These are phyloP conservation scores for Thinopyrum elongatum DNA, from an alignment of 176 grass and related monocot species.

Conservation along the genomic window DNA sequence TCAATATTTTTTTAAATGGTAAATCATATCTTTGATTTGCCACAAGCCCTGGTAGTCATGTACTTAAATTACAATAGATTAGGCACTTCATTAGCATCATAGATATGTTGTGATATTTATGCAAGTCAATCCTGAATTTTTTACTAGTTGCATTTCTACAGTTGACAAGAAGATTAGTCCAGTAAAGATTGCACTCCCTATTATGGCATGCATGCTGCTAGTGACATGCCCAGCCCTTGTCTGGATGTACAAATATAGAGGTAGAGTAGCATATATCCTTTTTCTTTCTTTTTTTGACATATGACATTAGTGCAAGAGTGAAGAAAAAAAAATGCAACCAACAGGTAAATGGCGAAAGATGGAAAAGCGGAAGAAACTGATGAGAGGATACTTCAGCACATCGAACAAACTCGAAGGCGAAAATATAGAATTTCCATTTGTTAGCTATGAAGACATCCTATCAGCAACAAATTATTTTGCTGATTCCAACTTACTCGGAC, in stretches of 20 bases:
- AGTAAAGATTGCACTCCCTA: not conserved
- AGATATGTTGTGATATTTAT: not conserved
- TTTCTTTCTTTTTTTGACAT: not conserved
- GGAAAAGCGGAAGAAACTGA: not conserved
- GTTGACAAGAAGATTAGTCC: not conserved
- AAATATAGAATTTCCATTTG: slow-evolving; percentile 8
- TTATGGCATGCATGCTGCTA: not conserved
- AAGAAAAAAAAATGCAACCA: not conserved
- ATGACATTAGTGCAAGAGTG: too few species aligned
- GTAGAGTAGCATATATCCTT: not conserved
- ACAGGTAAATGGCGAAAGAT: not conserved
- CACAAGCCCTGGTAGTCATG: not conserved
- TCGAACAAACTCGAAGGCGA: not conserved
- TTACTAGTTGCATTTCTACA: not conserved
- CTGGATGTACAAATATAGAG: not conserved
- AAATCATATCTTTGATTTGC: not conserved
- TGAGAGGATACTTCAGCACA: not conserved
- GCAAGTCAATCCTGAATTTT: not conserved
- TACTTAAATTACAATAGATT: not conserved
- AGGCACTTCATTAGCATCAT: not conserved
- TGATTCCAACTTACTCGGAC: slow-evolving; percentile 28
- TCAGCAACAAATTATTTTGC: slow-evolving; percentile 40
- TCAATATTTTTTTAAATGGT: too few species aligned
- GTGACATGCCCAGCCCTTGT: not conserved
- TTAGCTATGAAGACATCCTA: slow-evolving; percentile 28